Evolutionary conservation across 2,329 filamentous ascomycete genomes (phyloP).

Genomic region (Pezicula neosporulosa): DNA sequence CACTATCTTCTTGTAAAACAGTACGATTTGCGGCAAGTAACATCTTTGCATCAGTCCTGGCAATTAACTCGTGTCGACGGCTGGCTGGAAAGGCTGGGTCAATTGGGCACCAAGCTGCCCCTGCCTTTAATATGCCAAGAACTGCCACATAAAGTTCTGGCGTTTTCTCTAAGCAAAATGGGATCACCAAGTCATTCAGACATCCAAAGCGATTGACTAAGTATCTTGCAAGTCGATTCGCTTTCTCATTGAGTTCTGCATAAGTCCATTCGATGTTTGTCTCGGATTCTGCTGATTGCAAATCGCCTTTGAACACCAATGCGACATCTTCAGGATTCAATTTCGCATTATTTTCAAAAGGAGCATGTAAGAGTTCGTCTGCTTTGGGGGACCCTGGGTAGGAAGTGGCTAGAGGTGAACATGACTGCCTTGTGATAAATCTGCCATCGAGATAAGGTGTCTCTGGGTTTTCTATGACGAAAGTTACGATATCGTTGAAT

Average conservation of each 20-base stretch:
- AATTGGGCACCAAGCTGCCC: conserved; percentile 22
- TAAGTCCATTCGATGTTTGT: conserved; percentile 60
- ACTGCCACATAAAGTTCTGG: conserved; percentile 14
- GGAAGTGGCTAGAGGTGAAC: conserved; percentile 1
- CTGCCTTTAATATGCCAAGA: conserved; percentile 17
- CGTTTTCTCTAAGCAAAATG: conserved; percentile 19
- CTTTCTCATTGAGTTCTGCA: conserved; percentile 59
- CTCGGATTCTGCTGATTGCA: neutral
- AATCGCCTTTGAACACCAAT: conserved; percentile 24
- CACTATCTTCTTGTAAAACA: neutral
- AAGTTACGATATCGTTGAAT: conserved; percentile 23
- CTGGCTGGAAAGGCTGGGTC: conserved; percentile 16
- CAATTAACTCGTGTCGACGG: conserved; percentile 40
- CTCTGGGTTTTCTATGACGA: conserved; percentile 21
- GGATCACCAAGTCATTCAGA: conserved; percentile 41
- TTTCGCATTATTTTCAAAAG: conserved; percentile 26
- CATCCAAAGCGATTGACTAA: conserved; percentile 49
- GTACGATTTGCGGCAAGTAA: conserved; percentile 17
- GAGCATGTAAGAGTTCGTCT: conserved; percentile 21
- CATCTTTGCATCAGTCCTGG: conserved; percentile 33
- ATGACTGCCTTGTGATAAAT: neutral
- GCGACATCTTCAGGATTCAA: conserved; percentile 22
- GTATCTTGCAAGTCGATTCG: conserved; percentile 64
- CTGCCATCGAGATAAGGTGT: conserved; percentile 15
- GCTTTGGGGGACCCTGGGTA: neutral